Conservation (phyloP, 371 early-diverging fungal species). For the Mortierella sp. region DNA sequence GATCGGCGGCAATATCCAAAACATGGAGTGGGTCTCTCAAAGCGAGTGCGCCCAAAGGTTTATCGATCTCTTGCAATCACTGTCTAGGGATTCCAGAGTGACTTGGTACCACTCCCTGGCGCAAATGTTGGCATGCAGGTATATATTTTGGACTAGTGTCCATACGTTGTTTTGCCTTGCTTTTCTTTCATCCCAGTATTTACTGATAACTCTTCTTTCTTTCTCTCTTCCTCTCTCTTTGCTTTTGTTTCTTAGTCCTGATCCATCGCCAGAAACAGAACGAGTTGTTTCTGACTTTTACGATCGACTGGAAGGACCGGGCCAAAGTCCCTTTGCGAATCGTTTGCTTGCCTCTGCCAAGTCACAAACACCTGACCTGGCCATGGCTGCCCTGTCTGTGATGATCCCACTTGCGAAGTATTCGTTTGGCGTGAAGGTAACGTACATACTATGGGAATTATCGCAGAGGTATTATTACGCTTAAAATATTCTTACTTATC, state of each 20-base stretch:
- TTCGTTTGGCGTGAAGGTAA: conserved; percentile 36
- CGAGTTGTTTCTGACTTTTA: conserved; percentile 12
- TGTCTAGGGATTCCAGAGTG: conserved; percentile 33
- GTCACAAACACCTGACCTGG: conserved; percentile 31
- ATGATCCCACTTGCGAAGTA: conserved; percentile 35
- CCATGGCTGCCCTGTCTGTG: conserved; percentile 35
- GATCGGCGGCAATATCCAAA: conserved; percentile 42
- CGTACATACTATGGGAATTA: too few relatives aligned
- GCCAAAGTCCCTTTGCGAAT: conserved; percentile 31
- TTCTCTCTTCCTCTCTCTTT: background rate
- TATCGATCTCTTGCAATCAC: background rate
- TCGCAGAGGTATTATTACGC: too few relatives aligned
- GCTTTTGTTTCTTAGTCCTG: conserved; percentile 1
- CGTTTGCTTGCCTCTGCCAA: conserved; percentile 36
- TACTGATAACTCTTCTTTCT: background rate
- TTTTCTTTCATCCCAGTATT: background rate
- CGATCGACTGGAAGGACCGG: conserved; percentile 18
- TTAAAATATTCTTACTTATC: too few relatives aligned
- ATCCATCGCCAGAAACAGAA: conserved; percentile 20
- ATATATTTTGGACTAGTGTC: too few relatives aligned
- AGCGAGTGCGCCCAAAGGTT: conserved; percentile 26
- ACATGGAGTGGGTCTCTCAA: conserved; percentile 35
- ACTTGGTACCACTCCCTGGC: conserved; percentile 48
- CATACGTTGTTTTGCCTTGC: background rate
- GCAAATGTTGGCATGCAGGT: conserved; percentile 48